These are phyloP conservation scores for Alternaria consortialis DNA, from an alignment of 2,329 filamentous ascomycete species.

Conservation along the genomic window DNA sequence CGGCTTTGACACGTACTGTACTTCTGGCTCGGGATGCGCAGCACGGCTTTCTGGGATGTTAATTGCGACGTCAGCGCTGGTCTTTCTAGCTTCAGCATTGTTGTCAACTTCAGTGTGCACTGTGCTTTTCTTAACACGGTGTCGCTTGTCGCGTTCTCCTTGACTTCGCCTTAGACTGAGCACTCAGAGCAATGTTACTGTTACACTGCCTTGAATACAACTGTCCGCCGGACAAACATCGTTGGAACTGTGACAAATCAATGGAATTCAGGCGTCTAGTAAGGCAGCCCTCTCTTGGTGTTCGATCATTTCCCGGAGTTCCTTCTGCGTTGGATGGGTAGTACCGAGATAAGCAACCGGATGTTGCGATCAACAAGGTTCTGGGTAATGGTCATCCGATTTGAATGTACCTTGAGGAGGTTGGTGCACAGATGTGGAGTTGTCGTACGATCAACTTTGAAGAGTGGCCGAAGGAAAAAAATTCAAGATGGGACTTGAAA, in stretches of 20 bases:
- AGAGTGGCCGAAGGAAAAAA: neutral
- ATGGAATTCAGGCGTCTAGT: neutral
- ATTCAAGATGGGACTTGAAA: neutral
- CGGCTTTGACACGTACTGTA: neutral
- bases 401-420: neutral
- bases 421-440: neutral
- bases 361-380: neutral
- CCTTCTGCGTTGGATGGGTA: neutral
- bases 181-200: neutral
- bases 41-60: neutral
- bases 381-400: neutral
- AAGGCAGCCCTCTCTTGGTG: neutral
- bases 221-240: neutral
- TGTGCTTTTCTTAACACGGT: neutral
- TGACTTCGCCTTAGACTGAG: neutral
- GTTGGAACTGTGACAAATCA: neutral
- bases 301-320: neutral
- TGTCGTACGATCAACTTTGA: neutral
- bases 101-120: neutral
- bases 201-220: neutral
- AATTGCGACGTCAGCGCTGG: neutral
- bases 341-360: neutral
- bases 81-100: neutral
- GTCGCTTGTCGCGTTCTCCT: neutral
- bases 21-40: neutral